Evolutionary conservation across 495 filamentous ascomycete species (phyloP), one percentile per base, ranked within the genome.

Genomic region (Penicillium bialowiezense): DNA sequence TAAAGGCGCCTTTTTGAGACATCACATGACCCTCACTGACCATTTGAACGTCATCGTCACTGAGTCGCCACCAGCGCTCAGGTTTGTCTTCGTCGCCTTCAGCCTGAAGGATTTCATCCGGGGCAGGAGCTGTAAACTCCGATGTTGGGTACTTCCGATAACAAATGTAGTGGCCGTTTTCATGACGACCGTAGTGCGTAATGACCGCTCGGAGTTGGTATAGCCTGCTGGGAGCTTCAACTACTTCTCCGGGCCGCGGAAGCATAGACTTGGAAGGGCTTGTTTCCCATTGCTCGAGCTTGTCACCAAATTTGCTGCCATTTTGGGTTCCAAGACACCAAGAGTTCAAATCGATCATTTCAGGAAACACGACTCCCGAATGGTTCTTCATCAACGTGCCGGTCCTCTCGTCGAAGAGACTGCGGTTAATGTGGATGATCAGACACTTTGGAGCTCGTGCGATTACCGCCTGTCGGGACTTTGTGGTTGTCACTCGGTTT

Each of bases 101-200:
- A 13, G 55, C 64, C 34, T 73, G 62, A 6, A 62, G 48, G 5
- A 71, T 55, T 33, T 66, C 55, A 17, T 75, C 68, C 5, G 73
- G 65, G 10, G 71, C 55, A 21, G 65, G 54, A 13, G 55, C 68
- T 13, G 67, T 64, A 36, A 72, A 74, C 4, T 40, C 54, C 0
- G 62, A 50, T 5, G 60, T 61, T 0, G 80, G 74, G 60, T 88
- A 83, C 58, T 85, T 84, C 35, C 89, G 73, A 59, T 93, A 97
- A 61, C 89, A 92, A 44, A 96, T 82, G 58, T 99, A 97, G 69
- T 99, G 95, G 0, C 95, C 95, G 53, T 93, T 96, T 50, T 96
- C 90, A 60, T 97, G 95, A 15, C 84, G 76, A 4, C 93, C 95
- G 50, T 86, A 86, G 65, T 99, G 93, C 3, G 89, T 90, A 18